Base-by-base conservation (phyloP, 169 alveolate genomes). In the Plasmodium knowlesi region DNA sequence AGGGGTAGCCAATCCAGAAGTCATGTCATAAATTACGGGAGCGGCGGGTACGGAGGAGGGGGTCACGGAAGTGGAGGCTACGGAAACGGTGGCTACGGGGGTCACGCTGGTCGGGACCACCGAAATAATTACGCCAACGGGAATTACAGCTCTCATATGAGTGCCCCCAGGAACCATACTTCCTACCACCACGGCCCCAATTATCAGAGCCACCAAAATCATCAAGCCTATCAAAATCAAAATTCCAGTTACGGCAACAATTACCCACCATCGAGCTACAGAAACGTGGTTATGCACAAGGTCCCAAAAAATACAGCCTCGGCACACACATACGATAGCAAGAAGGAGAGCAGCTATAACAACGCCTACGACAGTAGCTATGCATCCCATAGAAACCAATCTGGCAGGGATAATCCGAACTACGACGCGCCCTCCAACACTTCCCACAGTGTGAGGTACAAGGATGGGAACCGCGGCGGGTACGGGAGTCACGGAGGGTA, bases 151-250 rank as follows among this genome's bases (percentile, higher is more conserved):
- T 8, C 70, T 16, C 80, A 86, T 39, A 25, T 25, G 79, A 54
- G 80, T 37, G 41, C 57, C 9, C 74, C 30, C 37, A 86, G 76
- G 70, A 86, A 76, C 70, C 71, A 86, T 28, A 5, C 67, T 5
- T 22, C 70, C 79, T 76, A 54, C 72, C 82, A 83, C 25, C 80
- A 83, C 72, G 73, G 71, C 39, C 86, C 54, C 32, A 86, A 86
- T 34, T 78, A 74, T 22, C 84, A 14, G 22, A 16, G 22, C 61
- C 61, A 50, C 61, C 61, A 50, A 50, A 50, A 50, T 50, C 61
- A 50, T 50, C 61, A 14, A 16, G 61, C 61, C 19, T 16, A 50
- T 50, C 61, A 50, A 50, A 50, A 50, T 46, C 57, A 83, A 71
- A 72, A 83, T 30, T 25, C 78, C 22, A 74, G 28, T 76, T 86